Percentiles rank a stretch among this genome's conserved stretches.
Evolutionary conservation across 257 asterid genomes (phyloP).

Genomic region (Solanum bukasovii): DNA sequence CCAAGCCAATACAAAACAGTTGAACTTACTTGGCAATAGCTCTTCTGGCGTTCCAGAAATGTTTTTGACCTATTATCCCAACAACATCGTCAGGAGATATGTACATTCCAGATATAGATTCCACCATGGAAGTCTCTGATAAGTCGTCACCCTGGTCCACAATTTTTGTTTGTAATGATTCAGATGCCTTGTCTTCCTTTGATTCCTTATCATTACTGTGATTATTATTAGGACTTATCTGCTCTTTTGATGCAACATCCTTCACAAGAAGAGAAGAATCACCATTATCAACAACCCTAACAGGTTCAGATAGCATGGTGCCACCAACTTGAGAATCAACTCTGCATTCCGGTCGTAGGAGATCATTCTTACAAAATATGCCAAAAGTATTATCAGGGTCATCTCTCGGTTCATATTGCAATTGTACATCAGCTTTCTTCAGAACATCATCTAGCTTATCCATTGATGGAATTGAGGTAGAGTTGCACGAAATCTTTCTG

Average conservation of each 20-base stretch:
- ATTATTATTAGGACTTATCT: constrained; percentile 6
- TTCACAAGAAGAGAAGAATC: constrained; percentile 15
- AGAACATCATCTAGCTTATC: not conserved
- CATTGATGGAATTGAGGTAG: not conserved
- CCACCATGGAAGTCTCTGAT: constrained; percentile 66
- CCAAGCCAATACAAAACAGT: not conserved
- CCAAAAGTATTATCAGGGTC: not conserved
- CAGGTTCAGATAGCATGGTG: not conserved
- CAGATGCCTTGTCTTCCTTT: constrained; percentile 25
- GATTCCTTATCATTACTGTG: constrained; percentile 25
- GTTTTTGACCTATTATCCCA: constrained; percentile 70
- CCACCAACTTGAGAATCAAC: not conserved
- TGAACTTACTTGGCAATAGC: constrained; percentile 70
- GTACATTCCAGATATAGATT: constrained; percentile 37
- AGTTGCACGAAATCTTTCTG: constrained; percentile 8
- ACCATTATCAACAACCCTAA: constrained; percentile 8
- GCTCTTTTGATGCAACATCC: constrained; percentile 18
- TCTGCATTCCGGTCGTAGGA: not conserved
- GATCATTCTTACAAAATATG: not conserved
- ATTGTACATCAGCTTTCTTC: not conserved
- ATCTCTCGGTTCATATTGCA: not conserved
- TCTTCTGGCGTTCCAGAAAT: constrained; percentile 83
- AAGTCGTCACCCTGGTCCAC: constrained; percentile 39
- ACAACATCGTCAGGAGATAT: constrained; percentile 77
- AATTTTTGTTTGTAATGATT: constrained; percentile 19